Evolutionary conservation across 768 basidiomycete species (phyloP), one percentile per base, ranked within the genome.

Genomic region (Hypsizygus marmoreus): DNA sequence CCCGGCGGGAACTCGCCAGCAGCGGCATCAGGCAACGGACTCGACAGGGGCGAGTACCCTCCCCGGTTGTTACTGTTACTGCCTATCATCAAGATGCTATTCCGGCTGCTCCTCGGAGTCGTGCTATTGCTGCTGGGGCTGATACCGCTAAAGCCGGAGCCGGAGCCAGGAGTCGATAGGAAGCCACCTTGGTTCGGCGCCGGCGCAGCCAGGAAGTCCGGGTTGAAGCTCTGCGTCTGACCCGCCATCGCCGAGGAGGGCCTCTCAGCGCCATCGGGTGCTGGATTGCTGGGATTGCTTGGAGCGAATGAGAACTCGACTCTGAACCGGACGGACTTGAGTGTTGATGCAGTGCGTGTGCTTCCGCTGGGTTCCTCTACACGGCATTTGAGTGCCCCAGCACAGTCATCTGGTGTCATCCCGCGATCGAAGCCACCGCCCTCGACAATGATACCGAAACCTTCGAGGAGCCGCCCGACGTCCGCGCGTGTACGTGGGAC

Each of bases 271-370:
- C n/a, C n/a, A n/a, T n/a, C n/a, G n/a, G n/a, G 45, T 24, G 45
- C 17, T 9, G 43, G 36, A n/a, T 42, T 28, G 29, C 32, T 22
- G 10, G 60, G 60, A 30, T 60, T 57, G 35, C 48, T 51, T 57
- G 64, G 48, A 52, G 53, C 64, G 51, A 45, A 70, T 30, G 30
- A 56, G 38, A 97, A 86, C 63, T 97, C 93, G 54, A 95, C 76
- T 52, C 86, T 77, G 74, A 97, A 95, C 40, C 84, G 81, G 38
- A 88, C 83, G 28, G 82, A 78, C 65, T 94, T 95, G 60, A 86
- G 73, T 2, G 76, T 65, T 22, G 75, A 58, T 1, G 67, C 66
- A n/a, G 72, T 70, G 6, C 68, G 58, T n/a, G 55, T 59, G 41
- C 74, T 73, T 1, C 56, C 55, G 26, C 51, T 62, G 13, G 59